phyloP scores from a whole-genome alignment of 495 filamentous ascomycete species.

The Penicillium robsamsonii region DNA sequence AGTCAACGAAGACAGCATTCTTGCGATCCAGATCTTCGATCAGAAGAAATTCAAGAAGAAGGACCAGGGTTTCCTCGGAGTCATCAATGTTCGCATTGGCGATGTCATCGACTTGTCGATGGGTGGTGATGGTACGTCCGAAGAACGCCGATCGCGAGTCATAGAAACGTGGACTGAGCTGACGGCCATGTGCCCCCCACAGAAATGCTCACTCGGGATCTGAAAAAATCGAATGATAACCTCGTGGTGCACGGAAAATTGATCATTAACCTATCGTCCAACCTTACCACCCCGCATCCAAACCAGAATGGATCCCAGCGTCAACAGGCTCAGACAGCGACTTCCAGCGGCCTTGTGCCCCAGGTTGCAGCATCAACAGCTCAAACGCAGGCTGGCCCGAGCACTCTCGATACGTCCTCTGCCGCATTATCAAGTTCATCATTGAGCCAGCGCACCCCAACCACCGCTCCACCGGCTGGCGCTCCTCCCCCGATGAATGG shows the following conservation, averaged over 20 bases:
- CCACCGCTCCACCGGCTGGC: constrained; percentile 32
- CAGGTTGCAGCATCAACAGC: constrained; percentile 33
- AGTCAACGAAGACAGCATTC: constrained; percentile 89
- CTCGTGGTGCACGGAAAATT: constrained; percentile 96
- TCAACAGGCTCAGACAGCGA: constrained; percentile 38
- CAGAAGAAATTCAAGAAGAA: constrained; percentile 99
- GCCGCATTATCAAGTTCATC: constrained; percentile 37
- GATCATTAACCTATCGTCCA: constrained; percentile 92
- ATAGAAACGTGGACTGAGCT: constrained; percentile 13
- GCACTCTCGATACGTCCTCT: constrained; percentile 31
- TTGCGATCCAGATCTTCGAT: constrained; percentile 97
- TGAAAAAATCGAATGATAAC: constrained; percentile 98
- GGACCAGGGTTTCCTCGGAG: constrained; percentile 96
- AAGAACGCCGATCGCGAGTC: constrained; percentile 10
- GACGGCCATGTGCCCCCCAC: constrained; percentile 12
- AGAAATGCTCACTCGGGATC: constrained; percentile 97
- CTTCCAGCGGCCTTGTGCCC: constrained; percentile 42
- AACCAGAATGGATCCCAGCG: constrained; percentile 42
- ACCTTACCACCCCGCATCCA: constrained; percentile 60
- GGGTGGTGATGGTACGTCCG: constrained; percentile 80
- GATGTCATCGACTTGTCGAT: constrained; percentile 86
- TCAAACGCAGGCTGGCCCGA: constrained; percentile 32
- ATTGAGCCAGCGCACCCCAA: constrained; percentile 42
- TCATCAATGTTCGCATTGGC: constrained; percentile 94
- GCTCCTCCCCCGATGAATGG: constrained; percentile 14